Evolutionary conservation across 805 yeast species (phyloP), one percentile per base, ranked within the genome.

Genomic region (Trichomonascus vanleenenianus): DNA sequence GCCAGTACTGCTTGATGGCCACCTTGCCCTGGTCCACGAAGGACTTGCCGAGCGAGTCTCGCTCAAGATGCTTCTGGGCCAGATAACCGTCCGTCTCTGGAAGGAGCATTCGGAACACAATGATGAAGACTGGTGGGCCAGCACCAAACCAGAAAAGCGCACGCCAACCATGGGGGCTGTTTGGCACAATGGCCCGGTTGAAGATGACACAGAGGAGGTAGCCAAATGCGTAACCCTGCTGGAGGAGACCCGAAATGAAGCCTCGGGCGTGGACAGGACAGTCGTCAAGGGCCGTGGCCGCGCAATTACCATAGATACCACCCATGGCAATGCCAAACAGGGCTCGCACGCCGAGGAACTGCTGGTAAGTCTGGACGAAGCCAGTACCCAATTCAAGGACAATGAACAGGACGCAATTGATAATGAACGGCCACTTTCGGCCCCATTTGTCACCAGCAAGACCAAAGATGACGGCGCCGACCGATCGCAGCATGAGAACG

Each of bases 191-290:
- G 9, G 85, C 87, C 50, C 86, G 70, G 57, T 67, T 75, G 65
- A 82, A 82, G n/a, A 78, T 65, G 27, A 77, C 81, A 1, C 79
- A 84, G 20, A 81, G 66, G 44, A 82, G 70, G 56, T 79, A 80
- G 11, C 88, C 89, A 51, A 81, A 69, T 9, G 83, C 81, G 53
- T 82, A 86, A 50, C 95, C 95, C 60, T 85, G 83, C 63, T 85
- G 95, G 59, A 86, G 76, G 36, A 84, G 61, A 41, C 88, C 88
- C 14, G 81, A 75, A 22, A 83, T 59, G 39, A 79, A 63, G 34
- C 84, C 83, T 55, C 83, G 71, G 11, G 85, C 77, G 25, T 63
- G 66, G 2, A 59, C 59, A 1, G 86, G 86, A 42, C 78, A 71
- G 55, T 81, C 83, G 52, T 80, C 85, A 30, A 83, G 68, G 6